These are phyloP conservation scores for Neurospora sublineolata DNA, from an alignment of 495 filamentous ascomycete genomes.

Conservation along the genomic window DNA sequence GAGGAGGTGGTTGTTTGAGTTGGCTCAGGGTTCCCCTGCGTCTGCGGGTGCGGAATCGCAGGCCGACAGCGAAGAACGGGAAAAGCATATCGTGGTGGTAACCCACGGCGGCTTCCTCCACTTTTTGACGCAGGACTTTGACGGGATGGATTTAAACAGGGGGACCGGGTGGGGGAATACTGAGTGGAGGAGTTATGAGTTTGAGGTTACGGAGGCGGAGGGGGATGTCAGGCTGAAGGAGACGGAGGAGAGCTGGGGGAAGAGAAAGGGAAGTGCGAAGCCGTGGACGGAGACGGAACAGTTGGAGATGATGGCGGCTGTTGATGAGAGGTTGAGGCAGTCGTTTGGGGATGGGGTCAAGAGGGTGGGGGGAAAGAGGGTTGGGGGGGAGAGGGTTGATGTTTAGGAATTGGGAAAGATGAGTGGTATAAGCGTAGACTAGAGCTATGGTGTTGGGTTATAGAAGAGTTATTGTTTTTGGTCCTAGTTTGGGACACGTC, in stretches of 20 bases:
- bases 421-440: background rate
- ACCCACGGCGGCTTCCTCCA: constrained; percentile 40
- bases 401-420: background rate
- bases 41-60: no score
- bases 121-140: constrained; percentile 79
- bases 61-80: no score
- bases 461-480: background rate
- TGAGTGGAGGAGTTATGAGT: constrained; percentile 67
- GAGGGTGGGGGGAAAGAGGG: background rate
- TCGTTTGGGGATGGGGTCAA: constrained; percentile 12
- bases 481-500: background rate
- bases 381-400: background rate
- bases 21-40: constrained; percentile 17
- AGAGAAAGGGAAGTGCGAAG: constrained; percentile 36
- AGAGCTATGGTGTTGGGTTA: background rate
- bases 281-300: constrained; percentile 36
- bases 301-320: constrained; percentile 24
- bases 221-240: constrained; percentile 49
- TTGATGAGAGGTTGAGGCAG: constrained; percentile 17
- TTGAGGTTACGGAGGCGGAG: constrained; percentile 38
- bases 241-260: constrained; percentile 45
- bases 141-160: constrained; percentile 42
- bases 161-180: constrained; percentile 81
- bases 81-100: constrained; percentile 52
- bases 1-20: constrained; percentile 54